Evolutionary conservation across 2,329 filamentous ascomycete species (phyloP).

Genomic region (Remersonia thermophila): DNA sequence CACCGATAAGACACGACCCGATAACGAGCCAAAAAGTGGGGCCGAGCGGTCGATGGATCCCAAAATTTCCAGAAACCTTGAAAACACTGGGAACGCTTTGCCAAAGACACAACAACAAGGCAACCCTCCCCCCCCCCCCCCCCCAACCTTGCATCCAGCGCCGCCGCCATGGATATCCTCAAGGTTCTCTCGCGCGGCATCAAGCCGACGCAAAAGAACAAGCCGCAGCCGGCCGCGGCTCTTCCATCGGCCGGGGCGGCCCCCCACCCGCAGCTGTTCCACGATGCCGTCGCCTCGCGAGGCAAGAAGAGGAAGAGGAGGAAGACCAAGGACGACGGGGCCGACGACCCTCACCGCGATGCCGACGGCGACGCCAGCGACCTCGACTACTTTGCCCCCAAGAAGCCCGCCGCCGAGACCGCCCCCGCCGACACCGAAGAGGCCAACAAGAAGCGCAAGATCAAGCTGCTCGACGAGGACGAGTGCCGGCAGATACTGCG

Average conservation of each 20-base stretch:
- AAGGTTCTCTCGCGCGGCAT: conserved; percentile 60
- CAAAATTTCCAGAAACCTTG: neutral
- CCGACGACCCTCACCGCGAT: conserved; percentile 19
- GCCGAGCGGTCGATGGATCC: conserved; percentile 1
- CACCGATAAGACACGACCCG: no score
- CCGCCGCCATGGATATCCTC: conserved; percentile 53
- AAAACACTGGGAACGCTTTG: no score
- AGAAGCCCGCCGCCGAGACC: conserved; percentile 22
- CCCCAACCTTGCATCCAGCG: no score
- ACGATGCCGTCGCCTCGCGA: conserved; percentile 35
- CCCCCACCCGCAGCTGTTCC: conserved; percentile 58
- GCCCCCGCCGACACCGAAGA: conserved; percentile 13
- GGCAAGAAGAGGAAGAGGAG: conserved; percentile 46
- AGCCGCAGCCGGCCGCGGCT: conserved; percentile 22
- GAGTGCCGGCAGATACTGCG: conserved; percentile 63
- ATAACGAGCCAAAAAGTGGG: no score
- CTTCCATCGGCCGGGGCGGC: conserved; percentile 53
- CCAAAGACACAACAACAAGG: neutral
- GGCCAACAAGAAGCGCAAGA: conserved; percentile 19
- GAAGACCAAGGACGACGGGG: conserved; percentile 20
- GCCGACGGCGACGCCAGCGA: conserved; percentile 29
- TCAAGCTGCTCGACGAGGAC: conserved; percentile 45
- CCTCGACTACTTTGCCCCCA: conserved; percentile 48
- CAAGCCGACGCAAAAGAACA: conserved; percentile 37
- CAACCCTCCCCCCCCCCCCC: no score